Evolutionary conservation across 1,139 yeast genomes (phyloP).

Genomic region (Nadsonia starkeyi-henricii): DNA sequence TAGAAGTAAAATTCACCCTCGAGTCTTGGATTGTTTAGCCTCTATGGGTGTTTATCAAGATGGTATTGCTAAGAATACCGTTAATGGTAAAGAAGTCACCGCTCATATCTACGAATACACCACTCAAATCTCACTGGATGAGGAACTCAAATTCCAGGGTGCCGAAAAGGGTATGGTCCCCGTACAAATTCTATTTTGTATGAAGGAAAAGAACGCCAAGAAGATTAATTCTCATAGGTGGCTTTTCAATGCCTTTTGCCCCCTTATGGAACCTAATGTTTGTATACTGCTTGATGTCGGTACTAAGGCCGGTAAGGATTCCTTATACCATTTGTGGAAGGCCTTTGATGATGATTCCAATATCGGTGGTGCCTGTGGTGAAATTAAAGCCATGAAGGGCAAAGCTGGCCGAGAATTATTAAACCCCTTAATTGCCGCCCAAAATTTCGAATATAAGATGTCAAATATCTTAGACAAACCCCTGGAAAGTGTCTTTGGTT

Average conservation of each 20-base stretch:
- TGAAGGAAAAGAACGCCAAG: constrained; percentile 78
- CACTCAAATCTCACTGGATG: constrained; percentile 75
- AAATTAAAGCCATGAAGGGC: constrained; percentile 87
- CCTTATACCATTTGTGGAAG: constrained; percentile 86
- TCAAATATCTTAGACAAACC: constrained; percentile 94
- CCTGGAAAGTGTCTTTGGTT: constrained; percentile 81
- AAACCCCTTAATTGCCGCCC: constrained; percentile 89
- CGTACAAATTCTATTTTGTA: constrained; percentile 79
- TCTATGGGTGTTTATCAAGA: constrained; percentile 95
- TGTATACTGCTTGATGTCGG: constrained; percentile 82
- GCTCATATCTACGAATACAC: constrained; percentile 93
- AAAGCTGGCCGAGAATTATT: constrained; percentile 63
- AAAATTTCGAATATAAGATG: constrained; percentile 90
- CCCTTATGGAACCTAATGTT: constrained; percentile 77
- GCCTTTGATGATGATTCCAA: constrained; percentile 90
- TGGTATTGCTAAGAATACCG: constrained; percentile 87
- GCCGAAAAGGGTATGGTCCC: constrained; percentile 80
- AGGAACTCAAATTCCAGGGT: constrained; percentile 67
- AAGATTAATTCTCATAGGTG: constrained; percentile 92
- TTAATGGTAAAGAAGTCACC: constrained; percentile 76
- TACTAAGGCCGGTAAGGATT: constrained; percentile 70
- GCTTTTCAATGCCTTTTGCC: constrained; percentile 88
- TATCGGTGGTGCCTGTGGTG: constrained; percentile 97
- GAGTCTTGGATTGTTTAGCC: constrained; percentile 72
- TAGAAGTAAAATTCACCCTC: constrained; percentile 67